Conservation (phyloP, 768 basidiomycete genomes). For the Tulasnella sp. region DNA sequence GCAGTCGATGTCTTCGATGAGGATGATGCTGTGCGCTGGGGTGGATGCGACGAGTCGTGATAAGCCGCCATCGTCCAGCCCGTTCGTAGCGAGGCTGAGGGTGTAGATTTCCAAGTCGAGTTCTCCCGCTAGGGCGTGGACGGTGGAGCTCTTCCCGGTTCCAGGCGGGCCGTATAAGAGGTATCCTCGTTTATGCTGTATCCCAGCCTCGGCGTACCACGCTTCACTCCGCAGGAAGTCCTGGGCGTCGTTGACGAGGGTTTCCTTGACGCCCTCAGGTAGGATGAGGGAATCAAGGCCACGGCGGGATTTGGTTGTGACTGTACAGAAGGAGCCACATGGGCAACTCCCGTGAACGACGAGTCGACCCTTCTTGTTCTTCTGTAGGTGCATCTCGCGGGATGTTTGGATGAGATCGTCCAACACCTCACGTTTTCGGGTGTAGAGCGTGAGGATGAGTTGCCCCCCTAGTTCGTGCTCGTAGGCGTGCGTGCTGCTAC, state of each 20-base stretch:
- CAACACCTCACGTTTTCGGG: constrained; percentile 34
- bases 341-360: constrained; percentile 11
- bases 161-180: constrained; percentile 51
- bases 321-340: constrained; percentile 27
- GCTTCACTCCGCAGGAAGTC: constrained; percentile 44
- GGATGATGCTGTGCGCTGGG: constrained; percentile 43
- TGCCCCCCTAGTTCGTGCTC: constrained; percentile 15
- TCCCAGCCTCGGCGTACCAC: constrained; percentile 50
- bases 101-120: constrained; percentile 28
- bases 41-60: constrained; percentile 37
- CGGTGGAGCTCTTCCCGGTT: constrained; percentile 47
- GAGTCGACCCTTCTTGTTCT: constrained; percentile 34
- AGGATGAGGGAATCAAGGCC: constrained; percentile 46
- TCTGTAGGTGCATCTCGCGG: constrained; percentile 29
- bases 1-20: constrained; percentile 54
- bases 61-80: constrained; percentile 43
- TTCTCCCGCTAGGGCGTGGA: constrained; percentile 36
- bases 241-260: constrained; percentile 39
- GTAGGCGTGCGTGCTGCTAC: neutral
- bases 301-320: constrained; percentile 37
- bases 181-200: constrained; percentile 48
- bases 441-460: constrained; percentile 29
- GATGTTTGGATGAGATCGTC: constrained; percentile 37
- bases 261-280: constrained; percentile 36
- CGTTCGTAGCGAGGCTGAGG: constrained; percentile 40